A percentile compares a stretch with the other conserved stretches of the same genome.
These are phyloP conservation scores for Starmerella scarabaei DNA, from an alignment of 805 yeast genomes.

Conservation along the genomic window DNA sequence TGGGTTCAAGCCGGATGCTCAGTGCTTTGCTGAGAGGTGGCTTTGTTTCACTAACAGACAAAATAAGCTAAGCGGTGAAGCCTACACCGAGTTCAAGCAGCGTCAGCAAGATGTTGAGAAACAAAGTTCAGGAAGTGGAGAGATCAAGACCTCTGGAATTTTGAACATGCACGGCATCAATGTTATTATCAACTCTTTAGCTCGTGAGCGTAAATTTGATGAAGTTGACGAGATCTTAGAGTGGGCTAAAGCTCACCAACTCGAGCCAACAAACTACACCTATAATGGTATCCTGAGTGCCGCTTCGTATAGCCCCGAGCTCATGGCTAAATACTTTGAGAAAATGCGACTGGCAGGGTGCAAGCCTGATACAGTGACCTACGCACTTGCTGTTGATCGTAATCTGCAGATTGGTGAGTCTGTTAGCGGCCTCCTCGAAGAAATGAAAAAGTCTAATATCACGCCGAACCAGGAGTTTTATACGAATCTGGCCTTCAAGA, in stretches of 20 bases:
- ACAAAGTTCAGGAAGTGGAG: background rate
- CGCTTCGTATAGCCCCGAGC: constrained; percentile 32
- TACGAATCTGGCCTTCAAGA: constrained; percentile 42
- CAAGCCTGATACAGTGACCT: constrained; percentile 49
- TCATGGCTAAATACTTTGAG: constrained; percentile 35
- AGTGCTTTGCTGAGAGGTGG: constrained; percentile 38
- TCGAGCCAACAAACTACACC: constrained; percentile 35
- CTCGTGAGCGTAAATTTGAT: constrained; percentile 30
- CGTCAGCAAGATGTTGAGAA: constrained; percentile 24
- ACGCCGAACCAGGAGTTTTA: constrained; percentile 32
- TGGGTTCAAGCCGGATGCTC: constrained; percentile 34
- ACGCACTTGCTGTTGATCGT: constrained; percentile 44
- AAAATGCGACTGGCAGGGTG: constrained; percentile 34
- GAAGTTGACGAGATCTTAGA: constrained; percentile 36
- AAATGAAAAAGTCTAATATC: constrained; percentile 34
- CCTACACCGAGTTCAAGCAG: constrained; percentile 29
- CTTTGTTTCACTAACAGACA: constrained; percentile 34
- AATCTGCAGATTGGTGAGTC: constrained; percentile 36
- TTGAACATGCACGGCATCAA: constrained; percentile 31
- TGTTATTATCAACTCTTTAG: constrained; percentile 34
- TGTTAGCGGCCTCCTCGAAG: constrained; percentile 31
- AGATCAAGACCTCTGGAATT: constrained; percentile 16
- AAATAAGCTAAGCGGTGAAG: constrained; percentile 32
- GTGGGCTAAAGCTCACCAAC: constrained; percentile 27
- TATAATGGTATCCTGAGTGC: constrained; percentile 41